Percentiles rank a stretch among this genome's conserved stretches.
phyloP scores from a whole-genome alignment of 352 stramenopile genomes.

The Phytophthora pini region DNA sequence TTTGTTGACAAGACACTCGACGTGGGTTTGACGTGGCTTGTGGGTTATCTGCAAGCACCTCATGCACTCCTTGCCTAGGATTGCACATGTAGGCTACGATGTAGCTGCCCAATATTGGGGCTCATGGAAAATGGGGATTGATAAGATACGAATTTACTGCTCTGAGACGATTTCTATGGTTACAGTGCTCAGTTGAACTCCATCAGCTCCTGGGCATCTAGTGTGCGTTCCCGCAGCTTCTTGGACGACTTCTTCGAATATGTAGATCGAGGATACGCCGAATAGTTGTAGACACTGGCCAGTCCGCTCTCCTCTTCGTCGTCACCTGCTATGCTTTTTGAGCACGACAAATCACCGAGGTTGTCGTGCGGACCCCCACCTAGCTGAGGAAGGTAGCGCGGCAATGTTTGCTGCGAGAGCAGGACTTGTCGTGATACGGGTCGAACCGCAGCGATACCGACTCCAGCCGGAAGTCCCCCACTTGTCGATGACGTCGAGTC shows the following conservation, averaged over 20 bases:
- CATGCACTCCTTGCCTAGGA: neutral
- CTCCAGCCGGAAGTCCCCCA: conserved; percentile 22
- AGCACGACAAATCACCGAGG: conserved; percentile 26
- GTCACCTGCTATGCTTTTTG: conserved; percentile 24
- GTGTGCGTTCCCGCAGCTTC: conserved; percentile 48
- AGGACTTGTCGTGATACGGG: conserved; percentile 54
- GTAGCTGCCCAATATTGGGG: no score
- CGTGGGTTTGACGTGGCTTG: conserved; percentile 1
- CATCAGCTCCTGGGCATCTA: conserved; percentile 51
- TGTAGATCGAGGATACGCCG: conserved; percentile 48
- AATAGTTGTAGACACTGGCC: conserved; percentile 64
- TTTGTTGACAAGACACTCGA: conserved; percentile 33
- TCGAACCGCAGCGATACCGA: conserved; percentile 45
- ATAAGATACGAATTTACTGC: conserved; percentile 19
- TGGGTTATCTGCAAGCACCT: neutral
- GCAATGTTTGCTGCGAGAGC: conserved; percentile 40
- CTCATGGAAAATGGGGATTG: conserved; percentile 1
- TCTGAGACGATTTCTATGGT: conserved; percentile 23
- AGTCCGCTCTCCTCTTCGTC: conserved; percentile 23
- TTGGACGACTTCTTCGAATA: conserved; percentile 57
- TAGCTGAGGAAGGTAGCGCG: conserved; percentile 57
- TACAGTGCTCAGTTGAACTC: conserved; percentile 61
- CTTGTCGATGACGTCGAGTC: conserved; percentile 18
- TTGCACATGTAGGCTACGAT: no score
- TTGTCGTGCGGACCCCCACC: conserved; percentile 31